phyloP scores from a whole-genome alignment of 768 basidiomycete genomes.

The Phanerochaete carnosa region DNA sequence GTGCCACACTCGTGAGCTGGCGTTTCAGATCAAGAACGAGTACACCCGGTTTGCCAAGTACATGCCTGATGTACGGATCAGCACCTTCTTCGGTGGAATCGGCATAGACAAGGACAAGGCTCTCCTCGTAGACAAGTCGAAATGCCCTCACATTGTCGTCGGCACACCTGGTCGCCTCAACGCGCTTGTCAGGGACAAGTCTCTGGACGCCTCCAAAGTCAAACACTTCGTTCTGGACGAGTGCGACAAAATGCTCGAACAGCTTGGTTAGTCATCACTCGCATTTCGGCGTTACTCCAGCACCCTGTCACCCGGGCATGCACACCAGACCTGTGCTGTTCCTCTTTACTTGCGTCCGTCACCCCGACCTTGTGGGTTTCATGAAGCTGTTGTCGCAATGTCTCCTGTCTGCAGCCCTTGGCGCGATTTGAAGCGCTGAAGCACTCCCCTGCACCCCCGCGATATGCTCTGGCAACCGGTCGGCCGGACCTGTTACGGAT shows the following conservation, averaged over 20 bases:
- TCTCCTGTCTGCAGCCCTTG: constrained; percentile 37
- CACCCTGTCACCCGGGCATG: constrained; percentile 22
- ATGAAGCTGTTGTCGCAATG: constrained; percentile 22
- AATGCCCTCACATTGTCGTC: constrained; percentile 98
- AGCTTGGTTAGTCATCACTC: constrained; percentile 99
- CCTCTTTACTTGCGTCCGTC: constrained; percentile 48
- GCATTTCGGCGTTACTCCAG: constrained; percentile 61
- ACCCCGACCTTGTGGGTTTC: constrained; percentile 21
- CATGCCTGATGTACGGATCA: constrained; percentile 98
- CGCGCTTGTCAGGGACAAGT: constrained; percentile 93
- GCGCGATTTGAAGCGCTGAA: constrained; percentile 29
- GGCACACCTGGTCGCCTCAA: constrained; percentile 97
- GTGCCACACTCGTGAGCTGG: constrained; percentile 98
- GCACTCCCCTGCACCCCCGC: constrained; percentile 19
- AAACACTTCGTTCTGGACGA: constrained; percentile 99
- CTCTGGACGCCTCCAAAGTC: constrained; percentile 90
- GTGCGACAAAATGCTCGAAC: constrained; percentile 99
- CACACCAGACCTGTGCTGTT: constrained; percentile 29
- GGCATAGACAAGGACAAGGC: constrained; percentile 93
- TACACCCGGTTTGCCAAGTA: constrained; percentile 99
- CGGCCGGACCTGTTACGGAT: constrained; percentile 18
- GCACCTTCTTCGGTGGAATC: constrained; percentile 97
- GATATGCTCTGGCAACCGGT: constrained; percentile 21
- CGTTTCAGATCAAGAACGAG: constrained; percentile 99
- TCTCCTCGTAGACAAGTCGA: constrained; percentile 88